Percentiles rank a stretch among this genome's conserved stretches.
These are phyloP conservation scores for Amanita jacksonii DNA, from an alignment of 768 basidiomycete genomes.

Conservation along the genomic window DNA sequence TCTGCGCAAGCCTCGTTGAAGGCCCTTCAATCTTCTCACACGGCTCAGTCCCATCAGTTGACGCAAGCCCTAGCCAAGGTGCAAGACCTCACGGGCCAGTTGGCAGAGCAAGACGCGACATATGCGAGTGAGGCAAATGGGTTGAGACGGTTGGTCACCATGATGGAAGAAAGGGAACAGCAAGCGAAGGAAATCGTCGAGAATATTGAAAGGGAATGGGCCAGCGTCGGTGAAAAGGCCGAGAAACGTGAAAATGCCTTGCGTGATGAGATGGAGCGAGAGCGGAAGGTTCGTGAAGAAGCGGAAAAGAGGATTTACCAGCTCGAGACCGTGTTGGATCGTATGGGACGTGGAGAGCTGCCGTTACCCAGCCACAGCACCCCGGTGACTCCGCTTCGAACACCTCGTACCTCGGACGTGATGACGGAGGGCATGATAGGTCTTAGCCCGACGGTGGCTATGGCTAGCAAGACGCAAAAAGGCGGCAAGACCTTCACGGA, in stretches of 20 bases:
- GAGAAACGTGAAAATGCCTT: conserved; percentile 59
- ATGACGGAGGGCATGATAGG: conserved; percentile 50
- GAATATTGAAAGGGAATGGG: conserved; percentile 76
- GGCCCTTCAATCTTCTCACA: conserved; percentile 62
- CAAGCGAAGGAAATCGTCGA: conserved; percentile 80
- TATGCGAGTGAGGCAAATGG: conserved; percentile 72
- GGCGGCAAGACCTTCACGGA: conserved; percentile 89
- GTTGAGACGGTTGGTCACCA: conserved; percentile 62
- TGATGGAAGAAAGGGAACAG: conserved; percentile 85
- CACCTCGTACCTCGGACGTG: conserved; percentile 30
- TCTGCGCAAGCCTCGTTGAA: conserved; percentile 62
- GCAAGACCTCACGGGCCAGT: conserved; percentile 63
- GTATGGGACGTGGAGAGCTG: conserved; percentile 65
- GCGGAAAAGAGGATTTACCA: conserved; percentile 66
- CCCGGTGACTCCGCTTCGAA: conserved; percentile 40
- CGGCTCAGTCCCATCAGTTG: conserved; percentile 63
- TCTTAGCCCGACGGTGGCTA: conserved; percentile 80
- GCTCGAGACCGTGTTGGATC: conserved; percentile 61
- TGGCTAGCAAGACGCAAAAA: conserved; percentile 75
- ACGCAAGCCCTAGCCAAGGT: conserved; percentile 68
- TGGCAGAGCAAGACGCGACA: conserved; percentile 79
- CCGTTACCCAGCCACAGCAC: conserved; percentile 41
- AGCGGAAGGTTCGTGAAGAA: conserved; percentile 57
- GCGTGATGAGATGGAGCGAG: conserved; percentile 62
- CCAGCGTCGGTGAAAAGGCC: conserved; percentile 57